These are phyloP conservation scores for Jasminum sambac DNA, from an alignment of 257 asterid genomes.

Conservation along the genomic window DNA sequence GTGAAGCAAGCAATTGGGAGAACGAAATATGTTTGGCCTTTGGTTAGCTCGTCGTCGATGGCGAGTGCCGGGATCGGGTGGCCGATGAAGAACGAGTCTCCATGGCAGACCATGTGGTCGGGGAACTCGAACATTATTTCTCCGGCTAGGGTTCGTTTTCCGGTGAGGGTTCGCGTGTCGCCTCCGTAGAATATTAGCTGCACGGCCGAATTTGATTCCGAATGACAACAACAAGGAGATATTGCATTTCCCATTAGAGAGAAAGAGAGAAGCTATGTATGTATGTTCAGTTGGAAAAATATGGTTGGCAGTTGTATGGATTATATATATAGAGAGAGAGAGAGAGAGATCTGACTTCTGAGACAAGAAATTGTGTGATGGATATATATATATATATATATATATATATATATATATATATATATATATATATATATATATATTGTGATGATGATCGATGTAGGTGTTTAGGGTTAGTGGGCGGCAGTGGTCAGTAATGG, in stretches of 20 bases:
- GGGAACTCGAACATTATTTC: slow-evolving; percentile 84
- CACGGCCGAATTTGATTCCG: slow-evolving; percentile 25
- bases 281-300: background rate
- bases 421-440: too few species aligned
- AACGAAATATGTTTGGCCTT: slow-evolving; percentile 63
- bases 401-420: too few species aligned
- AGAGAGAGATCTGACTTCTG: slow-evolving; percentile 19
- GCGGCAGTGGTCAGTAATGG: slow-evolving; percentile 47
- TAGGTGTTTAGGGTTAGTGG: background rate
- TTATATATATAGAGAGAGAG: background rate
- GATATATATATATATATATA: too few species aligned
- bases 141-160: slow-evolving; percentile 55
- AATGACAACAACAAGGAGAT: slow-evolving; percentile 33
- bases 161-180: slow-evolving; percentile 34
- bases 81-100: slow-evolving; percentile 78
- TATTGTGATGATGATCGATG: background rate
- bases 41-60: slow-evolving; percentile 47
- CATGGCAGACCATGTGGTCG: slow-evolving; percentile 62
- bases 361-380: too few species aligned
- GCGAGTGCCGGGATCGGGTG: slow-evolving; percentile 58
- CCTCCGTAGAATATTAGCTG: slow-evolving; percentile 51
- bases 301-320: background rate
- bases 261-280: too few species aligned
- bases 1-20: slow-evolving; percentile 61
- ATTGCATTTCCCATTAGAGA: slow-evolving; percentile 49